Percentiles rank a stretch among this genome's conserved stretches.
phyloP scores from a whole-genome alignment of 495 filamentous ascomycete genomes.

The Xylaria nigripes region DNA sequence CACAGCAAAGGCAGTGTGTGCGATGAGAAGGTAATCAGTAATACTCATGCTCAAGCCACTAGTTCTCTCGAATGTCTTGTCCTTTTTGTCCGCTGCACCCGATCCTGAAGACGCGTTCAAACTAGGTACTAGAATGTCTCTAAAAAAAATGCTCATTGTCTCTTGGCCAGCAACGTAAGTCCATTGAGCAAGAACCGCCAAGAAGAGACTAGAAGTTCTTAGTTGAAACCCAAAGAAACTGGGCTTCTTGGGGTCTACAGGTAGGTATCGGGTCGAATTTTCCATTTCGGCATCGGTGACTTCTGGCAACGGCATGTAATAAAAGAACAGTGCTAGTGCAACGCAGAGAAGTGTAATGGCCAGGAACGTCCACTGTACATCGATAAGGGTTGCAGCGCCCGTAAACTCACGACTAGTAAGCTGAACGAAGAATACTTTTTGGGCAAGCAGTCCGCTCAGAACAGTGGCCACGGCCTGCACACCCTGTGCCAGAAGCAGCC shows the following conservation, averaged over 20 bases:
- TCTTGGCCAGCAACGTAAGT: slow-evolving; percentile 68
- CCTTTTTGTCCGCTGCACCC: slow-evolving; percentile 28
- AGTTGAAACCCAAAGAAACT: slow-evolving; percentile 31
- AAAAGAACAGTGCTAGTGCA: slow-evolving; percentile 51
- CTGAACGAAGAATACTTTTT: slow-evolving; percentile 57
- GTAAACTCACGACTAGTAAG: slow-evolving; percentile 13
- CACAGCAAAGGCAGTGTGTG: slow-evolving; percentile 40
- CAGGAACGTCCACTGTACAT: slow-evolving; percentile 74
- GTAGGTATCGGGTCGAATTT: slow-evolving; percentile 32
- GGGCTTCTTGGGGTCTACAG: slow-evolving; percentile 32
- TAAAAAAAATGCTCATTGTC: slow-evolving; percentile 60
- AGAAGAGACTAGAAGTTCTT: slow-evolving; percentile 41
- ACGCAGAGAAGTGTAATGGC: slow-evolving; percentile 66
- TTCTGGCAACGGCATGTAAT: slow-evolving; percentile 50
- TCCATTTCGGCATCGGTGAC: slow-evolving; percentile 45
- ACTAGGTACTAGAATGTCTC: slow-evolving; percentile 35
- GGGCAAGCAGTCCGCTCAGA: slow-evolving; percentile 56
- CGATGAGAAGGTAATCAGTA: slow-evolving; percentile 42
- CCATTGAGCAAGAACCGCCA: slow-evolving; percentile 63
- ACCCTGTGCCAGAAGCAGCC: slow-evolving; percentile 60
- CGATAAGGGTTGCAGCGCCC: slow-evolving; percentile 36
- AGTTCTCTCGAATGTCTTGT: slow-evolving; percentile 6
- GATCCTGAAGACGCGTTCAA: slow-evolving; percentile 32
- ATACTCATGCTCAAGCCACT: slow-evolving; percentile 48
- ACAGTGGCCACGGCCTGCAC: slow-evolving; percentile 62